phyloP scores from a whole-genome alignment of 345 rosid species.

The Turritis glabra region DNA sequence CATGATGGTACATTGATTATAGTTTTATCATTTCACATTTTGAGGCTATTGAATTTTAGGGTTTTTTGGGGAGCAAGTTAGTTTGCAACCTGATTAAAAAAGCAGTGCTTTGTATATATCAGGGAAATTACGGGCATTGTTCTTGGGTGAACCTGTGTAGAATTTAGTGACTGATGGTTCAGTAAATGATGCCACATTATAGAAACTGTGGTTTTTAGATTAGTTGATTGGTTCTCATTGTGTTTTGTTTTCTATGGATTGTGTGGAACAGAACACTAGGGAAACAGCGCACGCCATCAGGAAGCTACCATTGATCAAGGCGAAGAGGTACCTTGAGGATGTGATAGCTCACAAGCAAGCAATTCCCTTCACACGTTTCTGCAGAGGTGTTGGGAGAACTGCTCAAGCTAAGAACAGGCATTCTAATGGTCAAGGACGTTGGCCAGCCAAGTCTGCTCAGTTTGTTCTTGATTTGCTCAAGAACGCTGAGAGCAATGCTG shows the following conservation, averaged over 20 bases:
- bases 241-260: not conserved
- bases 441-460: conserved; percentile 90
- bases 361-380: conserved; percentile 96
- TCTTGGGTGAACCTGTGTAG: conserved; percentile 61
- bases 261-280: conserved; percentile 64
- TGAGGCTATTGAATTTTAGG: not conserved
- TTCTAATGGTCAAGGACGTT: conserved; percentile 95
- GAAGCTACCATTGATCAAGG: conserved; percentile 84
- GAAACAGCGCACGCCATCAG: conserved; percentile 89
- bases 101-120: conserved; percentile 40
- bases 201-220: not conserved
- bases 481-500: conserved; percentile 99
- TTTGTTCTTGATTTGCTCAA: conserved; percentile 87
- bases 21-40: not conserved
- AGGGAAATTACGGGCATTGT: conserved; percentile 47
- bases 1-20: conserved; percentile 49
- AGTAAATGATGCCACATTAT: conserved; percentile 51
- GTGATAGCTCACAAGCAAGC: conserved; percentile 98
- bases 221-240: not conserved
- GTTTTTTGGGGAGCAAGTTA: not conserved
- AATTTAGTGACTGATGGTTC: conserved; percentile 46
- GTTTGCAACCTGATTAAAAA: conserved; percentile 21
- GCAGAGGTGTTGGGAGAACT: conserved; percentile 98
- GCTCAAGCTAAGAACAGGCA: conserved; percentile 99
- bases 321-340: conserved; percentile 96